Conservation (phyloP, 768 basidiomycete species). For the Termitomyces sp. region DNA sequence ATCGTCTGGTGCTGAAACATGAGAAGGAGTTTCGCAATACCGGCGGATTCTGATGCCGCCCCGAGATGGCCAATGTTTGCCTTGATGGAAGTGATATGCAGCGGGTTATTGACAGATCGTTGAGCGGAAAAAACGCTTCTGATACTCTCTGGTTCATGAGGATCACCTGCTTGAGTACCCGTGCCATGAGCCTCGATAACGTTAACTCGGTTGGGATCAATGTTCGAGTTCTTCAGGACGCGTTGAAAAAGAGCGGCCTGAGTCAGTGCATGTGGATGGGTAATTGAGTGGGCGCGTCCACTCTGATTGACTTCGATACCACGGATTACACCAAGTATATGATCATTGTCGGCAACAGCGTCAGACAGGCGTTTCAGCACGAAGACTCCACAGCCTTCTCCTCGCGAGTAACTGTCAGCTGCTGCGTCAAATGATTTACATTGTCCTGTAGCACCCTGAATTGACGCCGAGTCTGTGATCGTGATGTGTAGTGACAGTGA, state of each 20-base stretch:
- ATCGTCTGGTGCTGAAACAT: slow-evolving; percentile 60
- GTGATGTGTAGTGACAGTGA: too few relatives aligned
- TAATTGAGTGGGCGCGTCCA: slow-evolving; percentile 63
- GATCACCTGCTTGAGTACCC: slow-evolving; percentile 70
- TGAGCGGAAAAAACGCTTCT: slow-evolving; percentile 46
- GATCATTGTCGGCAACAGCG: slow-evolving; percentile 64
- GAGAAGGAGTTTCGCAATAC: slow-evolving; percentile 66
- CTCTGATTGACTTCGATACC: slow-evolving; percentile 74
- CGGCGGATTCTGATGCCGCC: slow-evolving; percentile 70
- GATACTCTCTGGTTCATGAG: slow-evolving; percentile 61
- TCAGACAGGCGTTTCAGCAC: slow-evolving; percentile 69
- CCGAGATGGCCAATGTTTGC: slow-evolving; percentile 76
- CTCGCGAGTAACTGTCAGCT: slow-evolving; percentile 71
- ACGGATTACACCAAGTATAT: slow-evolving; percentile 65
- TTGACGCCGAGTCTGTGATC: too few relatives aligned
- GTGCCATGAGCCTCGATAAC: slow-evolving; percentile 77
- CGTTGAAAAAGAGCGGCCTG: slow-evolving; percentile 54
- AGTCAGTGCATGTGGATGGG: slow-evolving; percentile 64
- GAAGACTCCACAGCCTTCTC: slow-evolving; percentile 70
- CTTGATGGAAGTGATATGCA: slow-evolving; percentile 68
- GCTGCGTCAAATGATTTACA: slow-evolving; percentile 70
- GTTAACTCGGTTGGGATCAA: slow-evolving; percentile 46
- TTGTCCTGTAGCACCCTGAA: slow-evolving; percentile 62
- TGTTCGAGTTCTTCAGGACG: slow-evolving; percentile 41
- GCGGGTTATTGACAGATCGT: slow-evolving; percentile 42